Evolutionary conservation across 768 basidiomycete species (phyloP), one percentile per base, ranked within the genome.

Genomic region (Antrodiella citrinella): DNA sequence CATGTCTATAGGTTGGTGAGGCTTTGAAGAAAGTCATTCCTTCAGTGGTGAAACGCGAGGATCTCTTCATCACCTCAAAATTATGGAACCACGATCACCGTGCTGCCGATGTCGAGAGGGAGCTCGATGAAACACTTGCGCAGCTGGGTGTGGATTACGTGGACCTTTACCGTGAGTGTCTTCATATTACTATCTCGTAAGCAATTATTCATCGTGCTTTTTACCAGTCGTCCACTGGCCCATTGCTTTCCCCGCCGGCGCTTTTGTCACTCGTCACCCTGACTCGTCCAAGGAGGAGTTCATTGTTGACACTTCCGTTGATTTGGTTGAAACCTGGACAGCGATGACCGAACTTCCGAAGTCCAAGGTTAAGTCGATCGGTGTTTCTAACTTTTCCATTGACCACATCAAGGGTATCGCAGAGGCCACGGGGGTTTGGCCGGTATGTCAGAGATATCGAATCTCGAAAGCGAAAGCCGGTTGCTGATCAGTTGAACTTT

Each of bases 351-450:
- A 72, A 38, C 76, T 92, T 10, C 78, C 74, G 12, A 78, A 82
- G 61, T 77, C 79, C 0, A 72, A 82, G 78, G 84, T 84, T 62
- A 75, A 70, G 61, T 73, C 77, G 1, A 69, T 93, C 55, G 91
- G 90, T 49, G 88, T 94, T 4, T 87, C 84, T 58, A 93, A 93
- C 77, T 90, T 89, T 67, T 80, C 76, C 15, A 66, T 82, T 48
- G 70, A 72, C 39, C 73, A 85, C 44, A 64, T 93, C 49, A 68
- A 86, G 62, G 82, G 73, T 10, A 75, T 93, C 59, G 80, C 80
- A 52, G 65, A 74, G 20, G 82, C 80, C 3, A 87, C 86, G 22
- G 82, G 81, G 10, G 82, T 86, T 48, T 76, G 80, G 49, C 91
- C 91, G 22, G 82, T 82, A 60, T 50, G 77, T 63, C 44, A n/a